Evolutionary conservation across 805 yeast genomes (phyloP).

Genomic region (Ogataea ganodermae): DNA sequence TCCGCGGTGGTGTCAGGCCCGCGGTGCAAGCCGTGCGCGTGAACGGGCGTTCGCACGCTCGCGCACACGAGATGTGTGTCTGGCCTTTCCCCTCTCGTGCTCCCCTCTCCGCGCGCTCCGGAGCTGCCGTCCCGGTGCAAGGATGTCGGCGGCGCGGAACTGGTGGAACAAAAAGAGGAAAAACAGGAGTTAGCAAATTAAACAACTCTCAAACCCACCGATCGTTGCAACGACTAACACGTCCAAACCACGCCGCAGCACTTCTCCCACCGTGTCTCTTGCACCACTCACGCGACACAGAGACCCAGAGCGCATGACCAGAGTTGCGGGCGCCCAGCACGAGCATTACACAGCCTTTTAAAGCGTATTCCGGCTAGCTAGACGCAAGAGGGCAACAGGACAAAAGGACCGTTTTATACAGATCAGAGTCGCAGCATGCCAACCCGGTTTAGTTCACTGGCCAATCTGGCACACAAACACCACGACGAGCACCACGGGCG

Average conservation of each 20-base stretch:
- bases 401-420: neutral
- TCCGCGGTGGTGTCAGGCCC: neutral
- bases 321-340: neutral
- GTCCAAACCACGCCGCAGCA: no score
- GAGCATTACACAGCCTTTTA: conserved; percentile 1
- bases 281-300: neutral
- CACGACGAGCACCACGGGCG: conserved; percentile 24
- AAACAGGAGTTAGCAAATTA: conserved; percentile 8
- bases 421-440: conserved; percentile 30
- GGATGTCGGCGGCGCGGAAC: conserved; percentile 19
- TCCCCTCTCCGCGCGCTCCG: neutral
- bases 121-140: conserved; percentile 13
- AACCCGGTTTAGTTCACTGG: conserved; percentile 32
- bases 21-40: neutral
- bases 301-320: neutral
- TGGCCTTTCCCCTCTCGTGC: neutral
- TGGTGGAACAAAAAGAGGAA: conserved; percentile 14
- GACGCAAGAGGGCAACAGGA: neutral
- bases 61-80: no score
- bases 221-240: neutral
- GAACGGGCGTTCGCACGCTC: no score
- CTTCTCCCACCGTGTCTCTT: no score
- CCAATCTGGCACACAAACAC: conserved; percentile 28
- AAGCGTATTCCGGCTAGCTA: neutral
- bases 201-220: neutral